phyloP scores from a whole-genome alignment of 176 grass and related monocot species.

The Carex cristatella region DNA sequence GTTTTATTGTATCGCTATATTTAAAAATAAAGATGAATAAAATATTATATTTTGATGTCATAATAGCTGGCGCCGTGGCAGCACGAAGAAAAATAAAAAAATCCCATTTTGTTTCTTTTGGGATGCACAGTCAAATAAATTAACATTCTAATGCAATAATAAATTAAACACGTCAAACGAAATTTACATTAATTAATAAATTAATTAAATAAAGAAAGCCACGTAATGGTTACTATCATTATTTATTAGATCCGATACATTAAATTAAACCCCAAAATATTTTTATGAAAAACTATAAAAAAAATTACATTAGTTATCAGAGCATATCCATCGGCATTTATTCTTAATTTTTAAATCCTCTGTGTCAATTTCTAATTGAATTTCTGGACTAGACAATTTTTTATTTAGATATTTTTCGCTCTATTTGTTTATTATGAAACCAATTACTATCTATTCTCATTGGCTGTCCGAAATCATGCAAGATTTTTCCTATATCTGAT shows the following conservation, averaged over 20 bases:
- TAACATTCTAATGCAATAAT: not conserved
- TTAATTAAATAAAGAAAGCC: not conserved
- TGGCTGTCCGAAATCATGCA: too few relatives aligned
- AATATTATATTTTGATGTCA: not conserved
- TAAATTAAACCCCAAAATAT: not conserved
- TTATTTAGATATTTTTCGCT: too few relatives aligned
- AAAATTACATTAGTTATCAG: not conserved
- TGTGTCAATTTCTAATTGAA: too few relatives aligned
- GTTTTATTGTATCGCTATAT: too few relatives aligned
- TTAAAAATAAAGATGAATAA: not conserved
- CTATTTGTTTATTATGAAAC: too few relatives aligned
- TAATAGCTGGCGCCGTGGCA: not conserved
- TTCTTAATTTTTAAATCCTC: too few relatives aligned
- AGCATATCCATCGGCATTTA: too few relatives aligned
- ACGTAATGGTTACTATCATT: not conserved
- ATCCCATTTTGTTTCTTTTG: not conserved
- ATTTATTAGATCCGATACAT: not conserved
- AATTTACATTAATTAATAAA: not conserved
- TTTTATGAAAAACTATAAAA: not conserved
- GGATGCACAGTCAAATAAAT: not conserved
- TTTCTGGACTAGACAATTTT: too few relatives aligned
- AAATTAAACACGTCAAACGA: not conserved
- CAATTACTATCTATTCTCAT: too few relatives aligned
- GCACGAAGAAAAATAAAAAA: not conserved
- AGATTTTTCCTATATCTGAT: too few relatives aligned